A percentile compares a stretch with the other conserved stretches of the same genome.
Conservation (phyloP, 108 stramenopile species). For the Conticribra weissflogii region DNA sequence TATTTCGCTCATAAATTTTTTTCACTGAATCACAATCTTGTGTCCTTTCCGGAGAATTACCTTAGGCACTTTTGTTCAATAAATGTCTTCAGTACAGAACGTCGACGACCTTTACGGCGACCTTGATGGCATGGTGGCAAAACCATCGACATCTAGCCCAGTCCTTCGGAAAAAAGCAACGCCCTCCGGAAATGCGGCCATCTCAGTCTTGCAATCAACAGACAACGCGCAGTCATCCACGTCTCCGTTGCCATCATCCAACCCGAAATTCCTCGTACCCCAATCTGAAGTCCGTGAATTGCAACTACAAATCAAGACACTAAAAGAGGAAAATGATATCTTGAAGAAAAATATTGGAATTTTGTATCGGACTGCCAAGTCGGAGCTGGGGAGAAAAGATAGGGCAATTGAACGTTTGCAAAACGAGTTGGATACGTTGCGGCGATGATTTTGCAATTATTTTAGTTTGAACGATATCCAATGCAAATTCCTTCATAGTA, state of each 20-base stretch:
- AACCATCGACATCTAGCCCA: background rate
- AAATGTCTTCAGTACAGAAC: too few relatives aligned
- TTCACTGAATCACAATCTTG: too few relatives aligned
- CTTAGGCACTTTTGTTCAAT: too few relatives aligned
- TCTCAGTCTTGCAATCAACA: background rate
- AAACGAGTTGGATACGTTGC: constrained; percentile 37
- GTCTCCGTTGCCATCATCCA: background rate
- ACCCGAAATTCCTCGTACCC: background rate
- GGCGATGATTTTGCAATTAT: constrained; percentile 9
- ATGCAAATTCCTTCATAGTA: too few relatives aligned
- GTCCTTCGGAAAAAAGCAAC: background rate
- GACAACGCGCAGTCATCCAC: background rate
- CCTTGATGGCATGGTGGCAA: constrained; percentile 30
- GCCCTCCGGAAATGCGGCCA: background rate
- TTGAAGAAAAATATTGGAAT: constrained; percentile 52
- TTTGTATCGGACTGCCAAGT: constrained; percentile 46
- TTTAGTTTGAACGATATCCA: too few relatives aligned
- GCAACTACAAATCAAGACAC: constrained; percentile 21
- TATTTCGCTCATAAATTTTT: too few relatives aligned
- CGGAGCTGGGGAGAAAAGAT: constrained; percentile 55
- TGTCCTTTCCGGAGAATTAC: too few relatives aligned
- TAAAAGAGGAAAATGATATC: constrained; percentile 41
- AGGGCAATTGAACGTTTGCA: constrained; percentile 38
- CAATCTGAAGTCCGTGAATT: constrained; percentile 11
- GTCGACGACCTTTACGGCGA: constrained; percentile 38